Conservation (phyloP, 176 grass and related monocot species). For the Triticum dicoccoides region DNA sequence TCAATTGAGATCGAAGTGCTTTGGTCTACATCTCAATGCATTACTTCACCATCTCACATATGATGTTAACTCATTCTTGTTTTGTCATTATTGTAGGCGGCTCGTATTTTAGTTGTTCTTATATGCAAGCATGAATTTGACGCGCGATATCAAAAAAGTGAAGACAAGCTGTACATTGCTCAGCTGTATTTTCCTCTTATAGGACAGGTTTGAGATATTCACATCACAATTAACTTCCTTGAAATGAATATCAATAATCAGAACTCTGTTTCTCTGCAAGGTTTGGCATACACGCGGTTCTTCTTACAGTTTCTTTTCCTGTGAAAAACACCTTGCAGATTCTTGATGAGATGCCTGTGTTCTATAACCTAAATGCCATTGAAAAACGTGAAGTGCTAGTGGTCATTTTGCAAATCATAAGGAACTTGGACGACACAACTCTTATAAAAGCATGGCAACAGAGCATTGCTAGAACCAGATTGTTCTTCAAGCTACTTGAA, state of each 20-base stretch:
- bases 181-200: conserved; percentile 97
- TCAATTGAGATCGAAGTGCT: conserved; percentile 11
- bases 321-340: conserved; percentile 61
- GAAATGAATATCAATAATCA: conserved; percentile 6
- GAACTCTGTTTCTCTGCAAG: conserved; percentile 2
- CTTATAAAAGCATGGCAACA: conserved; percentile 99
- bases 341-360: conserved; percentile 99
- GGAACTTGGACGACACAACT: conserved; percentile 90
- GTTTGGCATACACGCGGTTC: conserved; percentile 13
- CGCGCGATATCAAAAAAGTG: conserved; percentile 84
- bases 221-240: conserved; percentile 11
- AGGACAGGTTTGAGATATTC: conserved; percentile 59
- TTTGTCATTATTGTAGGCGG: conserved; percentile 56
- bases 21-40: background rate
- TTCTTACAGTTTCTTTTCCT: conserved; percentile 23
- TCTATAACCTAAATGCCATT: conserved; percentile 91
- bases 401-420: conserved; percentile 96
- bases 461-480: conserved; percentile 90
- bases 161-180: conserved; percentile 96
- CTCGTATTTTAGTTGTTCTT: conserved; percentile 92
- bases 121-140: conserved; percentile 99
- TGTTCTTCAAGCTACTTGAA: conserved; percentile 99
- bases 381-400: conserved; percentile 98
- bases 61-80: conserved; percentile 15
- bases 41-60: background rate